These are phyloP conservation scores for Jackrogersella minutella DNA, from an alignment of 495 filamentous ascomycete genomes.

Conservation along the genomic window DNA sequence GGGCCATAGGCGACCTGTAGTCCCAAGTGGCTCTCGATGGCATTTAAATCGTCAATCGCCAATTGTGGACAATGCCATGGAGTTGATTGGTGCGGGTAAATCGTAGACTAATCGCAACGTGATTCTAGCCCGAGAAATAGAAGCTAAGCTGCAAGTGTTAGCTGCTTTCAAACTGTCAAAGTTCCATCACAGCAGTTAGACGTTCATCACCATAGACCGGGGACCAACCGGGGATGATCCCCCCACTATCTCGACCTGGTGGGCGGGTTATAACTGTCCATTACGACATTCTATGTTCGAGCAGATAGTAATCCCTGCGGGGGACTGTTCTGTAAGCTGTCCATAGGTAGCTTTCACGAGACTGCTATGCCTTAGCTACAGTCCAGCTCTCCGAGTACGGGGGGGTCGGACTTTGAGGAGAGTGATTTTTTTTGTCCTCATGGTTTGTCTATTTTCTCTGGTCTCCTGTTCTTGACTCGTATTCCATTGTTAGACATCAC, in stretches of 20 bases:
- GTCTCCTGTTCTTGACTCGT: not conserved
- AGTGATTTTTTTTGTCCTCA: constrained; percentile 22
- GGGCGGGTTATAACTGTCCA: constrained; percentile 20
- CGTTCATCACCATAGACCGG: constrained; percentile 22
- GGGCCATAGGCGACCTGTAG: constrained; percentile 6
- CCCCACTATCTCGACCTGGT: constrained; percentile 29
- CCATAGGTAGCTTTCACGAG: constrained; percentile 20
- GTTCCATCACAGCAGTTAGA: constrained; percentile 23
- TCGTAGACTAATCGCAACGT: constrained; percentile 15
- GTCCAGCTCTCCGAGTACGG: constrained; percentile 34
- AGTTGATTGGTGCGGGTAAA: constrained; percentile 39
- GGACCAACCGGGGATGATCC: constrained; percentile 29
- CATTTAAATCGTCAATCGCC: constrained; percentile 4
- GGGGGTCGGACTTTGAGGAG: constrained; percentile 1
- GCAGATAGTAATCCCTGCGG: constrained; percentile 2
- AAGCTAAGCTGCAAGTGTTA: constrained; percentile 19
- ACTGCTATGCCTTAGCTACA: constrained; percentile 22
- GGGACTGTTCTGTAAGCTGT: constrained; percentile 24
- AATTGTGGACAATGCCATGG: constrained; percentile 6
- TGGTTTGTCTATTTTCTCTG: constrained; percentile 6
- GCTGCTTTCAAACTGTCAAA: constrained; percentile 3
- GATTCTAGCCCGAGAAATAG: constrained; percentile 25
- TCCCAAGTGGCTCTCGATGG: constrained; percentile 1
- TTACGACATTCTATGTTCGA: constrained; percentile 28
- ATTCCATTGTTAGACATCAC: not conserved